Percentiles rank a stretch among this genome's conserved stretches.
phyloP scores from a whole-genome alignment of 2,329 filamentous ascomycete species.

The Fusarium compactum region DNA sequence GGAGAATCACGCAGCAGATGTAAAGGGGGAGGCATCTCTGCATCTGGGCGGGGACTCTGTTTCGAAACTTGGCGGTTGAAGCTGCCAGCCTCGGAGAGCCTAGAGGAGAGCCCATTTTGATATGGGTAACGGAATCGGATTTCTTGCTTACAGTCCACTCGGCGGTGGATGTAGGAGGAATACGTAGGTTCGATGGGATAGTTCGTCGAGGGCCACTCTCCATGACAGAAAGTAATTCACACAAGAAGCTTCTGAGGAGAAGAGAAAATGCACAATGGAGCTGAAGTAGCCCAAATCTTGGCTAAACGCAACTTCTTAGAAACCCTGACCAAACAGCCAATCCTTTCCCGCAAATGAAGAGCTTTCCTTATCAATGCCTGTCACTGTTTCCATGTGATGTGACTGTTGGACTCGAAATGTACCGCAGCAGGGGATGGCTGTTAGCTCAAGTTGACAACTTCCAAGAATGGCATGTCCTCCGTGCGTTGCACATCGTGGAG shows the following conservation, averaged over 20 bases:
- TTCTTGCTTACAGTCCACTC: slow-evolving; percentile 26
- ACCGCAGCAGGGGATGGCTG: slow-evolving; percentile 16
- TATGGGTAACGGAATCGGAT: not conserved
- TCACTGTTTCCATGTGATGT: slow-evolving; percentile 27
- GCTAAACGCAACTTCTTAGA: not conserved
- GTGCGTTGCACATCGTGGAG: slow-evolving; percentile 28
- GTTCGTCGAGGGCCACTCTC: slow-evolving; percentile 42
- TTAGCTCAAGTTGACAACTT: slow-evolving; percentile 27
- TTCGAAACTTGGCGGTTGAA: slow-evolving; percentile 52
- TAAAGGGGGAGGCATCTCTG: slow-evolving; percentile 62
- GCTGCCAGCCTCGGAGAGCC: slow-evolving; percentile 55
- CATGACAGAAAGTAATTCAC: slow-evolving; percentile 34
- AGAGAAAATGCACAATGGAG: slow-evolving; percentile 3
- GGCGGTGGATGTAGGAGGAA: slow-evolving; percentile 33
- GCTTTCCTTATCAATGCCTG: slow-evolving; percentile 37
- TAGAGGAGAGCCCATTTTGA: slow-evolving; percentile 50
- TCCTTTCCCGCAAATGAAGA: not conserved
- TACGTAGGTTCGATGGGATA: slow-evolving; percentile 37
- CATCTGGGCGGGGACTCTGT: slow-evolving; percentile 60
- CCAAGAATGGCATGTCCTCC: slow-evolving; percentile 38
- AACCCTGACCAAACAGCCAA: not conserved
- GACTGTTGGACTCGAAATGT: slow-evolving; percentile 10
- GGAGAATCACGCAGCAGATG: slow-evolving; percentile 56
- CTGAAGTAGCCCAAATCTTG: not conserved
- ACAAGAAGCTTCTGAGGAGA: not conserved